Evolutionary conservation across 768 basidiomycete genomes (phyloP).

Genomic region (Amyloporia xantha): DNA sequence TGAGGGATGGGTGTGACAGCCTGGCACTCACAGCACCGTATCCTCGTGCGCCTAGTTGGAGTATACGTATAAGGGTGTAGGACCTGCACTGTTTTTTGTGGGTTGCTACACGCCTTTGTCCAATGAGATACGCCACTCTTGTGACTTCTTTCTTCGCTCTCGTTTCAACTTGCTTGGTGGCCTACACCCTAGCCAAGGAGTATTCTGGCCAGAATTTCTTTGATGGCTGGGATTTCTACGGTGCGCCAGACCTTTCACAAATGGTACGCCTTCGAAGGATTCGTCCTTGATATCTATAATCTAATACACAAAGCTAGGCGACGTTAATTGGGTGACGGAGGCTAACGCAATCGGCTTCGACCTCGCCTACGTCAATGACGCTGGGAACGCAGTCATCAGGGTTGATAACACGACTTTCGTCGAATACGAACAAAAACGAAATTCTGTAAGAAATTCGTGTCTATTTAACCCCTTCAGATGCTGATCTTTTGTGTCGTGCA

Average conservation of each 20-base stretch:
- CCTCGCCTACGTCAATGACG: constrained; percentile 54
- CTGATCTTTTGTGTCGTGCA: constrained; percentile 12
- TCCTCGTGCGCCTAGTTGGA: too few relatives aligned
- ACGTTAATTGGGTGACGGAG: constrained; percentile 50
- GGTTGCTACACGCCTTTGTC: too few relatives aligned
- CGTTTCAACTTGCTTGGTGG: too few relatives aligned
- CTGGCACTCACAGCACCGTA: too few relatives aligned
- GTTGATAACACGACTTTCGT: constrained; percentile 67
- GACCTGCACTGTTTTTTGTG: too few relatives aligned
- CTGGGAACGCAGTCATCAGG: constrained; percentile 61
- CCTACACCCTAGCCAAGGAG: too few relatives aligned
- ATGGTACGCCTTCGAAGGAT: constrained; percentile 23
- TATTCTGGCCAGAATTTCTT: constrained; percentile 37
- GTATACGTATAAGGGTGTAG: too few relatives aligned
- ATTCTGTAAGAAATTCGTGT: constrained; percentile 38
- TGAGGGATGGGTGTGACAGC: too few relatives aligned
- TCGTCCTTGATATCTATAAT: neutral
- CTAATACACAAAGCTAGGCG: constrained; percentile 49
- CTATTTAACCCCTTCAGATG: neutral
- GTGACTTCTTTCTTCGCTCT: too few relatives aligned
- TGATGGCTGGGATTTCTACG: constrained; percentile 38
- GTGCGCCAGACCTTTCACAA: constrained; percentile 22
- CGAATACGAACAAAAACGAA: constrained; percentile 45
- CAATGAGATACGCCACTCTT: too few relatives aligned
- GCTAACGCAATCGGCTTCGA: constrained; percentile 38